Percentiles rank a stretch among this genome's conserved stretches.
phyloP scores from a whole-genome alignment of 768 basidiomycete species.

The Russula olivacea region DNA sequence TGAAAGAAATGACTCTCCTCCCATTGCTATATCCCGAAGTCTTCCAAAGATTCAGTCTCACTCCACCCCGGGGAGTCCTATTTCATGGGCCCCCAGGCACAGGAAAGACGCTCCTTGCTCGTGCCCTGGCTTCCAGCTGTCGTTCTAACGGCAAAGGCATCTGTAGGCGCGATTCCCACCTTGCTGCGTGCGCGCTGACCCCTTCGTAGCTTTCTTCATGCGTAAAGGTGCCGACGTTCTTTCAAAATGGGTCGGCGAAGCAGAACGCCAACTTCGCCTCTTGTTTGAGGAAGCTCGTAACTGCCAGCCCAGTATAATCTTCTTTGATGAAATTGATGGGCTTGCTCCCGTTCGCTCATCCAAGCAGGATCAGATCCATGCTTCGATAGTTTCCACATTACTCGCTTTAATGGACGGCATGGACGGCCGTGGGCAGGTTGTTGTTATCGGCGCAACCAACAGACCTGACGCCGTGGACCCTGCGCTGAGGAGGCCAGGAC shows the following conservation, averaged over 20 bases:
- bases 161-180: slow-evolving; percentile 45
- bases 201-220: slow-evolving; percentile 88
- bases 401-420: slow-evolving; percentile 99
- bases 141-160: slow-evolving; percentile 82
- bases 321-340: slow-evolving; percentile 99
- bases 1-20: slow-evolving; percentile 98
- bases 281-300: slow-evolving; percentile 93
- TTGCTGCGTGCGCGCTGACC: neutral
- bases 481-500: slow-evolving; percentile 85
- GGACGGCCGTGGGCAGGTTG: slow-evolving; percentile 96
- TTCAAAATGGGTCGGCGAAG: slow-evolving; percentile 99
- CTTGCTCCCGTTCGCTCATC: slow-evolving; percentile 97
- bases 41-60: slow-evolving; percentile 89
- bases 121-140: slow-evolving; percentile 91
- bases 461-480: slow-evolving; percentile 97
- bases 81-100: slow-evolving; percentile 99
- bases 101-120: slow-evolving; percentile 89
- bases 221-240: slow-evolving; percentile 97
- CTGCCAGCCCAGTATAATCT: slow-evolving; percentile 94
- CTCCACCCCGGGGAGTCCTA: slow-evolving; percentile 91
- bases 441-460: slow-evolving; percentile 98
- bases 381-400: slow-evolving; percentile 92
- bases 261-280: slow-evolving; percentile 89
- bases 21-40: slow-evolving; percentile 95
- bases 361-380: slow-evolving; percentile 98